Evolutionary conservation across 257 asterid species (phyloP), one percentile per base, ranked within the genome.

Genomic region (Cordia subcordata): DNA sequence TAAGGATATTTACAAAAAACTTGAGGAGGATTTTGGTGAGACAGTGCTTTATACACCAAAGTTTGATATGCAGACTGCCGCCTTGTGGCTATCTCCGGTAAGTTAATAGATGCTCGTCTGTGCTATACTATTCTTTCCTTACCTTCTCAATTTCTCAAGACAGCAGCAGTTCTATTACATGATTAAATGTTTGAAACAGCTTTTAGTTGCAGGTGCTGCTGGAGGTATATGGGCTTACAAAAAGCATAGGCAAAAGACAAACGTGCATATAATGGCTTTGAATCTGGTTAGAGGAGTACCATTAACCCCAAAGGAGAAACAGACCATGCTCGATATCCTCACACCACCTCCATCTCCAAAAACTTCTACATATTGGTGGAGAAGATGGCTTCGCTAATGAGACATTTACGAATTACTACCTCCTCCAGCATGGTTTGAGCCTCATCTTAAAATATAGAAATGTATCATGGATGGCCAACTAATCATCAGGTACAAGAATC

Each of bases 1-100:
- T 70, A 91, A 88, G 70, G 98, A 88, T 50, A 85, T 92, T 72
- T 92, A 53, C 78, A 77, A 78, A 52, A 92, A 82, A 82, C 90
- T 92, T 35, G 95, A 84, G 80, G 90, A 84, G 6, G 94, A 92
- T 59, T 92, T 73, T 70, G 98, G 98, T 10, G 96, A 92, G 80
- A 81, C 96, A 0, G 95, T 92, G 62, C 95, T 86, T 65, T 88
- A 92, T 58, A 68, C 83, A 57, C 99, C 99, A 38, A 92, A 88
- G 57, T 92, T 92, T 45, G 96, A 88, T 66, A 42, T 83, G 83
- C 98, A 92, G 77, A 92, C 96, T 57, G 96, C 96, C 56, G 96
- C 90, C 35, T 66, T 92, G 58, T 92, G 96, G 98, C 79, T 88
- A 50, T 71, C 94, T 39, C 98, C 98, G 71, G 98, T 92, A 52